Conservation (phyloP, 176 grass and related monocot genomes). For the Musa beccarii region DNA sequence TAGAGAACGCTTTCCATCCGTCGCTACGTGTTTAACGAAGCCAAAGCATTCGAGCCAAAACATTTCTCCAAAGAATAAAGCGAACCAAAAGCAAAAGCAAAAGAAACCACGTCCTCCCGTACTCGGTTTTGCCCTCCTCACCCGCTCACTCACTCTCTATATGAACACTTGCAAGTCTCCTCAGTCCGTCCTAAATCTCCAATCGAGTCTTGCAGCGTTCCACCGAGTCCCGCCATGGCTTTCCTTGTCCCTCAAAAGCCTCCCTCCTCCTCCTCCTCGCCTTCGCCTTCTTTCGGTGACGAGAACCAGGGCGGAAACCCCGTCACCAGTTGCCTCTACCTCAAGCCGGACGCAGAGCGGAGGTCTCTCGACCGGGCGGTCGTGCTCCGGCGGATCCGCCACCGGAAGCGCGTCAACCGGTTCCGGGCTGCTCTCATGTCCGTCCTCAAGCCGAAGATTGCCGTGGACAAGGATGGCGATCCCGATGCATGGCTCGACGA, state of each 20-base stretch:
- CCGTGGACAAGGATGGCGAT: conserved; percentile 21
- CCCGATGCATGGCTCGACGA: conserved; percentile 39
- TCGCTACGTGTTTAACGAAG: too few relatives aligned
- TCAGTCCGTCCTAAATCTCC: too few relatives aligned
- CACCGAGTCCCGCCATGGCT: conserved; percentile 23
- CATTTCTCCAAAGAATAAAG: too few relatives aligned
- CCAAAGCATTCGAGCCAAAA: too few relatives aligned
- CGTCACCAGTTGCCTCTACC: conserved; percentile 43
- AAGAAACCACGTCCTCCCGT: too few relatives aligned
- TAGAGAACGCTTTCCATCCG: too few relatives aligned
- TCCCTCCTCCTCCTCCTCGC: not conserved
- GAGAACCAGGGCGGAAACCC: not conserved
- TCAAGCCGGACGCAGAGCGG: conserved; percentile 19
- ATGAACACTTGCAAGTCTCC: too few relatives aligned
- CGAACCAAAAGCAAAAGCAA: too few relatives aligned
- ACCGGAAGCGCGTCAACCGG: conserved; percentile 50
- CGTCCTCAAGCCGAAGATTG: conserved; percentile 26
- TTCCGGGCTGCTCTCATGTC: conserved; percentile 29
- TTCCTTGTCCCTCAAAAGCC: conserved; percentile 31
- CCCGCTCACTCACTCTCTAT: too few relatives aligned
- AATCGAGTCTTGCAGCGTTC: too few relatives aligned
- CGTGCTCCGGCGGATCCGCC: conserved; percentile 66
- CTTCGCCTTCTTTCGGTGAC: not conserved
- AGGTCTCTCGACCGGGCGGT: conserved; percentile 45
- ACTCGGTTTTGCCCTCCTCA: too few relatives aligned